Percentiles rank a stretch among this genome's conserved stretches.
Evolutionary conservation across 2,329 filamentous ascomycete species (phyloP).

Genomic region (Alternaria brassicicola): DNA sequence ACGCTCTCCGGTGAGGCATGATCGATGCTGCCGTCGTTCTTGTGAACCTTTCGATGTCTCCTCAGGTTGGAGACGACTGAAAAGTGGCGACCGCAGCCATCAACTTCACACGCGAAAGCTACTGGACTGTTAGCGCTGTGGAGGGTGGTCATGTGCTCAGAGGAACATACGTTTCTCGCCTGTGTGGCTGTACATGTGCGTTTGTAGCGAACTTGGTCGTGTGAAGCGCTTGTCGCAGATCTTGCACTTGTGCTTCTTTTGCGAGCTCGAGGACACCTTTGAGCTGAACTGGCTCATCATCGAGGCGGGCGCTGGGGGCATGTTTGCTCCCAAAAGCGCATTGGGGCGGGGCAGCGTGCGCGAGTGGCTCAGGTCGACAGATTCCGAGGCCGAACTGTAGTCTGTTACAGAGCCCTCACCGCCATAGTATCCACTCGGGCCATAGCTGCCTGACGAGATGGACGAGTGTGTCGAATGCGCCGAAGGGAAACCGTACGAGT

Average conservation of each 20-base stretch:
- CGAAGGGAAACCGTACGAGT: slow-evolving; percentile 90
- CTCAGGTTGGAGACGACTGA: slow-evolving; percentile 96
- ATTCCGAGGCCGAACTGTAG: slow-evolving; percentile 89
- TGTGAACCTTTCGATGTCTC: slow-evolving; percentile 95
- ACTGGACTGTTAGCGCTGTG: slow-evolving; percentile 17
- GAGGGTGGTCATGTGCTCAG: neutral
- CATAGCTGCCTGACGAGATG: slow-evolving; percentile 81
- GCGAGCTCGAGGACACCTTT: slow-evolving; percentile 91
- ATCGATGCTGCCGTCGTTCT: slow-evolving; percentile 64
- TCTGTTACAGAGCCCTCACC: slow-evolving; percentile 83
- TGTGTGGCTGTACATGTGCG: slow-evolving; percentile 98
- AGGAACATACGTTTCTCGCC: slow-evolving; percentile 89
- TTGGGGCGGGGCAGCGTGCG: slow-evolving; percentile 83
- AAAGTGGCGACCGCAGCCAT: slow-evolving; percentile 93
- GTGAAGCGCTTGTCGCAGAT: slow-evolving; percentile 98
- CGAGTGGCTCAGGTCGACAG: slow-evolving; percentile 77
- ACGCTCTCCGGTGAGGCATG: slow-evolving; percentile 57
- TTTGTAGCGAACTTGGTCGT: slow-evolving; percentile 89
- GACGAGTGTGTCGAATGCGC: slow-evolving; percentile 86
- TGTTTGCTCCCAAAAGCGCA: slow-evolving; percentile 63
- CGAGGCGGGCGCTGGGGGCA: slow-evolving; percentile 85
- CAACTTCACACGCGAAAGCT: slow-evolving; percentile 94
- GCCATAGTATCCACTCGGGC: slow-evolving; percentile 82
- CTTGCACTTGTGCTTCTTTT: slow-evolving; percentile 99
- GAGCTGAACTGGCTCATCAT: slow-evolving; percentile 99